These are phyloP conservation scores for Copromyces sp. DNA, from an alignment of 495 filamentous ascomycete genomes.

Conservation along the genomic window DNA sequence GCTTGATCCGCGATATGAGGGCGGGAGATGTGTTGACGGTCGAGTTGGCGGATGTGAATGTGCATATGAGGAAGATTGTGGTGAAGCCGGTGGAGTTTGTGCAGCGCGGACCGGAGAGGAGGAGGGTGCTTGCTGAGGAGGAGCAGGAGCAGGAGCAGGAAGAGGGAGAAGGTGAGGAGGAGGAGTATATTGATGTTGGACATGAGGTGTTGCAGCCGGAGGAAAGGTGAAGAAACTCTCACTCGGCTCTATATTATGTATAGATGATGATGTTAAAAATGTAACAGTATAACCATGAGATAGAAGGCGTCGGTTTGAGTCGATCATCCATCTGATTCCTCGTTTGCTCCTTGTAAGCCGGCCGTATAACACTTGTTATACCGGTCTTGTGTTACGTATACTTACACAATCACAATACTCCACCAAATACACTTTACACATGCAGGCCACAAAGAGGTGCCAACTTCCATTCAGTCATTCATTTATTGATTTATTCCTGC, in stretches of 20 bases:
- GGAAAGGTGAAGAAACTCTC: neutral
- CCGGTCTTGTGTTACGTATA: neutral
- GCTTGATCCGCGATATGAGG: slow-evolving; percentile 9
- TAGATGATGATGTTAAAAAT: neutral
- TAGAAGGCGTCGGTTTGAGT: neutral
- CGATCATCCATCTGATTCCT: neutral
- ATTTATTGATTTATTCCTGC: neutral
- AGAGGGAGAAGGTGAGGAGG: neutral
- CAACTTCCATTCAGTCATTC: neutral
- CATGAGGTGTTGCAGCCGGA: neutral
- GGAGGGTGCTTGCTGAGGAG: neutral
- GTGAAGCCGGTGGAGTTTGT: slow-evolving; percentile 38
- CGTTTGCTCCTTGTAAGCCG: neutral
- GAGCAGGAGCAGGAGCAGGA: neutral
- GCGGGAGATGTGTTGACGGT: slow-evolving; percentile 43
- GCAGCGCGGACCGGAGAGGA: neutral
- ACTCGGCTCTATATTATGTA: neutral
- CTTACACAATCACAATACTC: neutral
- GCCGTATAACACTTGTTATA: neutral
- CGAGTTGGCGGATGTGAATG: slow-evolving; percentile 46
- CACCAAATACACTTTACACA: neutral
- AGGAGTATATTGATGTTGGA: neutral
- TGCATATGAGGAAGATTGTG: slow-evolving; percentile 36
- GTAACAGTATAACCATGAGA: neutral
- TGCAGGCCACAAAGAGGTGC: neutral